These are phyloP conservation scores for Babesia bigemina DNA, from an alignment of 169 alveolate species.

Conservation along the genomic window DNA sequence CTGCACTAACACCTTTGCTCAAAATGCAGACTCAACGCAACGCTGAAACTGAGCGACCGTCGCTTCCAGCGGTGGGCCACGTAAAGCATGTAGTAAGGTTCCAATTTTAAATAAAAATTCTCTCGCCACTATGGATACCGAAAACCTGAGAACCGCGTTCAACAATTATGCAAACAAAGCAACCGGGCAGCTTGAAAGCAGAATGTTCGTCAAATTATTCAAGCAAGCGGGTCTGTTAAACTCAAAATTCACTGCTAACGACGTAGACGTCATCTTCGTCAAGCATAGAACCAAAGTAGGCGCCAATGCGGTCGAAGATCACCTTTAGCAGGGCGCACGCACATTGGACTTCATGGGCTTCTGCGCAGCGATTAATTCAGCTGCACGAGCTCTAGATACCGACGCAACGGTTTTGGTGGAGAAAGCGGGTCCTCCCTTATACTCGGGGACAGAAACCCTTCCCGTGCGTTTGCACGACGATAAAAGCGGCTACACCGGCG, in stretches of 20 bases:
- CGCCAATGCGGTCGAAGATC: background rate
- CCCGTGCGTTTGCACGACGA: slow-evolving; percentile 62
- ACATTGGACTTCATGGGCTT: slow-evolving; percentile 31
- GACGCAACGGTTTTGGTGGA: background rate
- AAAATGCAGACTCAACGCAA: slow-evolving; percentile 23
- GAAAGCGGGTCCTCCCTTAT: slow-evolving; percentile 31
- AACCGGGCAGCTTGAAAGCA: slow-evolving; percentile 42
- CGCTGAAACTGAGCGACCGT: background rate
- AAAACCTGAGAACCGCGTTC: slow-evolving; percentile 13
- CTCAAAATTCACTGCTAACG: slow-evolving; percentile 17
- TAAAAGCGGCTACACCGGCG: slow-evolving; percentile 56
- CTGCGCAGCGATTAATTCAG: slow-evolving; percentile 39
- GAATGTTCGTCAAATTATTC: slow-evolving; percentile 63
- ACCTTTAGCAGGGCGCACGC: slow-evolving; percentile 14
- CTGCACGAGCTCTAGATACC: slow-evolving; percentile 1
- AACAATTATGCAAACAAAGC: slow-evolving; percentile 40
- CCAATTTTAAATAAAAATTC: background rate
- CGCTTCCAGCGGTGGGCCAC: background rate
- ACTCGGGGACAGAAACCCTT: slow-evolving; percentile 38
- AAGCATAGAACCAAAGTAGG: slow-evolving; percentile 43
- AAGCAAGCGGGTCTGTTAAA: slow-evolving; percentile 43
- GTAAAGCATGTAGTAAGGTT: slow-evolving; percentile 3
- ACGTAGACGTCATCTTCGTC: slow-evolving; percentile 44
- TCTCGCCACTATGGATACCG: slow-evolving; percentile 3
- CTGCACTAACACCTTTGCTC: background rate